Conservation (phyloP, 768 basidiomycete species). For the Tulasnella sp. region DNA sequence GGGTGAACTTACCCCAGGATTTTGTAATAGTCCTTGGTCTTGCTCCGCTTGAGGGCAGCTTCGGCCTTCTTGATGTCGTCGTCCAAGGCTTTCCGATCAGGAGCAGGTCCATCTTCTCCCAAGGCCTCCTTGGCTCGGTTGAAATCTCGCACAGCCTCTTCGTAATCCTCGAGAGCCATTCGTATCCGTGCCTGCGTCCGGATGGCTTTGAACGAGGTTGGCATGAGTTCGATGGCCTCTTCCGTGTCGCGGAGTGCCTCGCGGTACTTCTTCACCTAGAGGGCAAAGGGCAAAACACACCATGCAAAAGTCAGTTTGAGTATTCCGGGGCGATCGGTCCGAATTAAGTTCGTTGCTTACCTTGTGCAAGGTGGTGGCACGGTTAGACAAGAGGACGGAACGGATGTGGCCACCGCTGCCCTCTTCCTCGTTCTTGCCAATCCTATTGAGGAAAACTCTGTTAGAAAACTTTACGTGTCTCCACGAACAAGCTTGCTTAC, state of each 20-base stretch:
- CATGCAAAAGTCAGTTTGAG: background rate
- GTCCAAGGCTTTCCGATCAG: slow-evolving; percentile 28
- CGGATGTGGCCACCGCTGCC: slow-evolving; percentile 71
- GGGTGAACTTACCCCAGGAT: slow-evolving; percentile 36
- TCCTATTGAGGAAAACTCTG: slow-evolving; percentile 32
- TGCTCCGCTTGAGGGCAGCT: slow-evolving; percentile 69
- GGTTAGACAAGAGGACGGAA: slow-evolving; percentile 69
- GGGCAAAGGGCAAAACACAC: background rate
- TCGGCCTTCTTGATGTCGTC: slow-evolving; percentile 72
- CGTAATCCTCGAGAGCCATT: slow-evolving; percentile 62
- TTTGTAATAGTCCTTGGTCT: slow-evolving; percentile 85
- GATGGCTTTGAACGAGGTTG: slow-evolving; percentile 70
- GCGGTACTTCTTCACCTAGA: slow-evolving; percentile 48
- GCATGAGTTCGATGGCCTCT: slow-evolving; percentile 47
- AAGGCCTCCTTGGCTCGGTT: slow-evolving; percentile 59
- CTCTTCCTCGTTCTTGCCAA: slow-evolving; percentile 58
- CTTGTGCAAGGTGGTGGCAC: slow-evolving; percentile 72
- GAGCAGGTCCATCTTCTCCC: slow-evolving; percentile 47
- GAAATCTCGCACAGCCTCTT: slow-evolving; percentile 63
- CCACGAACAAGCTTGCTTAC: slow-evolving; percentile 32
- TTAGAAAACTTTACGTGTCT: slow-evolving; percentile 16
- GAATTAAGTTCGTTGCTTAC: slow-evolving; percentile 26
- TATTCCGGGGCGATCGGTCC: background rate
- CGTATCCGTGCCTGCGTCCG: slow-evolving; percentile 76
- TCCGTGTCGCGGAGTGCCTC: slow-evolving; percentile 65